Base-by-base conservation (phyloP, 73 alveolate genomes). In the Symbiodinium natans region DNA sequence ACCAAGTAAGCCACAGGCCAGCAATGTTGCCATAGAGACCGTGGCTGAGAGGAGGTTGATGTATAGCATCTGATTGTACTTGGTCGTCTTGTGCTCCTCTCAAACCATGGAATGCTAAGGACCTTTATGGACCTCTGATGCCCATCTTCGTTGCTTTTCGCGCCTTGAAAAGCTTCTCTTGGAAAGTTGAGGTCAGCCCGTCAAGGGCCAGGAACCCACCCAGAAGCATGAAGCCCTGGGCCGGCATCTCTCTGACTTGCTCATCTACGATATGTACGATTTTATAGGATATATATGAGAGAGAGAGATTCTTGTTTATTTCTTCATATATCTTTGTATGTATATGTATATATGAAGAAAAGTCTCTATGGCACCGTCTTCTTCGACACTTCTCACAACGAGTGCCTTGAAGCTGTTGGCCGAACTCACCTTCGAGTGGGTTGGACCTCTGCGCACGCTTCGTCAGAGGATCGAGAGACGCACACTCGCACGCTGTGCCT, bases 41-140 rank as follows among this genome's bases (percentile, higher is more conserved):
- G 97, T 73, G 52, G 97, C 97, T 3, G 97, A 90, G 75, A 90
- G 80, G 36, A 90, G 97, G 83, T 92, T 92, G 98, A 92, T 92
- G 98, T 92, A 92, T 73, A 92, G 15, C 98, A 92, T 92, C 98
- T 92, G 98, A 34, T 92, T 92, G 92, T 92, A 92, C 98, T 92
- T 92, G 21, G 98, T 77, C 84, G 98, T 92, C 71, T 92, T 84
- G 84, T 92, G 92, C 83, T 92, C 98, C 97, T 90, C n/a, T 38
- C 31, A 29, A 25, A 40, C 2, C 29, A 1, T 2, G 41, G 29
- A 1, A 9, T 46, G 59, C 59, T 46, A 46, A 46, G 59, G 59
- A 46, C 59, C 59, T 46, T 46, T 46, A 46, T 13, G 13, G 6
- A 6, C 59, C 59, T 46, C 59, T 13, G 59, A 9, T 46, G 59